Base-by-base conservation (phyloP, 805 yeast genomes). In the Metschnikowia cubensis region DNA sequence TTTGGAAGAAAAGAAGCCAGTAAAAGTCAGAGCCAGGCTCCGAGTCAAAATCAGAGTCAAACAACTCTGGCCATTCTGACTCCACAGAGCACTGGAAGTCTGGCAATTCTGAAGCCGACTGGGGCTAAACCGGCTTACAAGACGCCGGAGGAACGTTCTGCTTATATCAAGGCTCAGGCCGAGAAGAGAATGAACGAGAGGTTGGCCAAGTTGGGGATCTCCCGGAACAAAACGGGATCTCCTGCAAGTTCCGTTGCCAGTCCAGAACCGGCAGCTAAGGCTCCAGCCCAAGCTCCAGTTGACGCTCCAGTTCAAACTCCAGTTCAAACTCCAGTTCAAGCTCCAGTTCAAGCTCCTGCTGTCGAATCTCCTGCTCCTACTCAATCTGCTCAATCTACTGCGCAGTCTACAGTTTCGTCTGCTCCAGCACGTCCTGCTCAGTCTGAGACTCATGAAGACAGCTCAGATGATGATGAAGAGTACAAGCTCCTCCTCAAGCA, bases 101-200 rank as follows among this genome's bases (percentile, higher is more conserved):
- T 25, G 29, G 10, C 29, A 25, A 25, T 25, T 1, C 29, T 25
- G 29, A 25, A 25, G 11, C 29, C 29, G 8, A 32, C 51, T 20
- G 21, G 11, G 17, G 4, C 45, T 14, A 42, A 42, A 20, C 37
- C 67, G 11, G 56, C 58, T 21, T 73, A 67, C 62, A 72, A 65
- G 31, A 70, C 81, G 10, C 76, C 87, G 1, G 86, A 81, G 51
- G 91, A 87, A 42, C 75, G 95, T 52, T 80, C 94, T 4, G 85
- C 88, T n/a, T 79, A 81, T 59, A 82, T 89, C 47, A 89, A 88
- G 65, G 92, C 89, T 15, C 92, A 87, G 61, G 79, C 79, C 1
- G 83, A 84, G 60, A 71, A 72, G 66, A 80, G 87, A 67, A 89
- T 90, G 97, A 84, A 83, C 53, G 96, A 87, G 59, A 76, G 89